Evolutionary conservation across 495 filamentous ascomycete genomes (phyloP), one percentile per base, ranked within the genome.

Genomic region (Talaromyces ruber): DNA sequence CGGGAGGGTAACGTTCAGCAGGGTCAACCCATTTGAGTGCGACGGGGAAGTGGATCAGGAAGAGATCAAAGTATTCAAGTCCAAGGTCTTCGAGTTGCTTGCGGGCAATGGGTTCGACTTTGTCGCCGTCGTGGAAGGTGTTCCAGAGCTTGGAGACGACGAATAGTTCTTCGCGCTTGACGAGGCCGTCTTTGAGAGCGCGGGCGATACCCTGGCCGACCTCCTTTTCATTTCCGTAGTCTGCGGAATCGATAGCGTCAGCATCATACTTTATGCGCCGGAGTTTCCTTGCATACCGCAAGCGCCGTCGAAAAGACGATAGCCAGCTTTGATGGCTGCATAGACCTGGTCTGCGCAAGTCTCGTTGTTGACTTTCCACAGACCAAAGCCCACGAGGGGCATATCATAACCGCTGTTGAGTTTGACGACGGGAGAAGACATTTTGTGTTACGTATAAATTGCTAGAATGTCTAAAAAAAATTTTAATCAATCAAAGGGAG

Each of bases 131-230:
- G 77, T 93, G 89, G 82, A 91, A 94, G 70, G 83, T 86, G 80
- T 93, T 93, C 92, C 92, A 96, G 58, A 96, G 85, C 80, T 96
- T 96, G 68, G 88, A 91, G 60, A 91, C 89, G 70, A 96, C 84
- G 84, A 96, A 96, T 74, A 95, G 88, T 32, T 96, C 91, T 71
- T 86, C 82, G 62, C 92, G 88, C 78, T 86, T 93, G 67, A 94
- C 91, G 56, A 95, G 70, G 39, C 91, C 91, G 12, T 96, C 91
- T 64, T 86, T 82, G 75, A 96, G 92, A 66, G 92, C 92, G 68
- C 90, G 90, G 58, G 84, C 84, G n/a, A 96, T 83, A 63, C 92
- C 92, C 68, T 94, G 78, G 63, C 92, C 92, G 65, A 83, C 86
- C 75, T 93, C 89, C 62, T 83, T 82, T 78, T 95, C 92, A 74